Conservation (phyloP, 495 filamentous ascomycete genomes). For the Aspergillus sparsus region DNA sequence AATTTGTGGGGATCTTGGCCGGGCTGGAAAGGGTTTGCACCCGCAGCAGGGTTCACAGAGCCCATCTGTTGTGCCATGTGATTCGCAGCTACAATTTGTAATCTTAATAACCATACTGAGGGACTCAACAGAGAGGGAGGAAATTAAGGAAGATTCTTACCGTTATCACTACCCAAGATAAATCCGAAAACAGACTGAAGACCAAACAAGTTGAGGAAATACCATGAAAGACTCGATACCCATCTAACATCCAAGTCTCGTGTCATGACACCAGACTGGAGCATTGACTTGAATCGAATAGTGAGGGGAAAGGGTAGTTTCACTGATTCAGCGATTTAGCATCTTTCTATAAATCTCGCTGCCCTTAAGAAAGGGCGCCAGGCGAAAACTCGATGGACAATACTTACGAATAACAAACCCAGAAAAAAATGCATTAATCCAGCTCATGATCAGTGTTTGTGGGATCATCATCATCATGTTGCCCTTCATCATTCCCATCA, state of each 20-base stretch:
- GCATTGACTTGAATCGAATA: conserved; percentile 98
- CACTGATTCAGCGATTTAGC: conserved; percentile 56
- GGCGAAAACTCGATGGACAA: neutral
- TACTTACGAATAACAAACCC: conserved; percentile 92
- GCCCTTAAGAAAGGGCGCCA: neutral
- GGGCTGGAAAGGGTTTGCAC: conserved; percentile 78
- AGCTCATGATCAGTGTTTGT: conserved; percentile 98
- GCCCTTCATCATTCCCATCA: conserved; percentile 99
- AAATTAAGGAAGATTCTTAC: conserved; percentile 49
- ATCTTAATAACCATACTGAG: neutral
- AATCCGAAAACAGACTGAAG: conserved; percentile 98
- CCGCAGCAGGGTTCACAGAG: conserved; percentile 69
- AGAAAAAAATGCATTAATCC: conserved; percentile 99
- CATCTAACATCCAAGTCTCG: conserved; percentile 94
- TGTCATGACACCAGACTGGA: conserved; percentile 93
- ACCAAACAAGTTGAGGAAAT: conserved; percentile 95
- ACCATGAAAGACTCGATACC: conserved; percentile 98
- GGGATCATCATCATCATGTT: conserved; percentile 99
- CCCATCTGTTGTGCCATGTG: conserved; percentile 96
- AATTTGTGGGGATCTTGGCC: conserved; percentile 95
- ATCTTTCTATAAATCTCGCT: neutral
- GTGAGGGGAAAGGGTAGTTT: conserved; percentile 98
- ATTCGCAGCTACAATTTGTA: conserved; percentile 66
- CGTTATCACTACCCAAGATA: conserved; percentile 90
- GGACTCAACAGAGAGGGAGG: neutral